Evolutionary conservation across 192 early-diverging fungal species (phyloP), one percentile per base, ranked within the genome.

Genomic region (Umbelopsis ramanniana): DNA sequence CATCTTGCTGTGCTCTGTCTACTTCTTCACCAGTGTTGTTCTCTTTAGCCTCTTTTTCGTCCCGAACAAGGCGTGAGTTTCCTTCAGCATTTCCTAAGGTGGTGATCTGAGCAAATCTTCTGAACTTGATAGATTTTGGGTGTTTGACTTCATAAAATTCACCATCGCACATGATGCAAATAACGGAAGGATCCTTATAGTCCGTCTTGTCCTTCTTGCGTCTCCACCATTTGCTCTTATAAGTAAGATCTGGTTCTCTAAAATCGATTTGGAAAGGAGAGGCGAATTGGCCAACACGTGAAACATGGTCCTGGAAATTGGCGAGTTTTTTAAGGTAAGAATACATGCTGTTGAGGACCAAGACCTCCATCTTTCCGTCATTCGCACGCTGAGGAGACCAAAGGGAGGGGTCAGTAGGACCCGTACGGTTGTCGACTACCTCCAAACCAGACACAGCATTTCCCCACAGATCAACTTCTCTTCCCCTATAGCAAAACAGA

Each of bases 91-190:
- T 73, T 35, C 89, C 90, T 15, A 91, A 73, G 19, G 88, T 87
- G 80, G 85, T 88, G 43, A 93, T 89, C 60, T 89, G 89, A 22
- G 88, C 85, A 68, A 83, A 88, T 73, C 91, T 85, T 23, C 84
- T 72, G 17, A 91, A 85, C 21, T 81, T 85, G 26, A 93, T 79
- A 53, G 78, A 75, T 40, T 85, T 87, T 12, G 90, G 86, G 35
- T 78, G 78, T 70, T 83, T 86, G 68, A 90, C 79, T 73, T 90
- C 90, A 69, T 90, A 89, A 69, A 93, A 93, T 78, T 93, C 91
- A 46, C 91, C 91, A 76, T 93, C 91, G 79, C 89, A 89, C 91
- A 93, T 92, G 57, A 86, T 81, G 72, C 87, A 89, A 12, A 91
- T 77, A 55, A 86, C 76, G 10, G 85, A 85, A 12, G 79, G 81